Base-by-base conservation (phyloP, 768 basidiomycete species). In the Tulasnella sp. region DNA sequence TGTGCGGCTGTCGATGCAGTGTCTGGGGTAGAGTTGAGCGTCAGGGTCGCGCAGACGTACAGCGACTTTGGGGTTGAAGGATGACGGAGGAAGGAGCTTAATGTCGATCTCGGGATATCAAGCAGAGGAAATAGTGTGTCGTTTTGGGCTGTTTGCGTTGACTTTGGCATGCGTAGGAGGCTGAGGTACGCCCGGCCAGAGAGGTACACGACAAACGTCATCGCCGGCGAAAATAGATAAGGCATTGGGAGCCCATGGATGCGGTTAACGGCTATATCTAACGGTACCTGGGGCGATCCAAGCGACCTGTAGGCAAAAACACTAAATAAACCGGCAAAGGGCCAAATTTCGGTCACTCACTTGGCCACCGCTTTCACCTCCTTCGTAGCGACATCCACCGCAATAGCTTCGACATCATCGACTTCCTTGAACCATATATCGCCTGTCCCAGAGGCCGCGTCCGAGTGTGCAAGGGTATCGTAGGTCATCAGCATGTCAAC, bases 261-360 rank as follows among this genome's bases (percentile, higher is more conserved):
- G 1, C 83, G 80, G 49, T 77, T 67, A 25, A 90, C 73, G 66
- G 79, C 79, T 19, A 86, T 78, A 66, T 91, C 87, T 23, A 91
- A 73, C 27, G 87, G 80, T 0, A 76, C 74, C 17, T 63, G 69
- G 19, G 51, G 25, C 11, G 58, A 12, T 1, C 31, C 43, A 19
- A 64, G 60, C 58, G 63, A 54, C 12, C 50, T 35, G 27, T n/a
- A 14, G 32, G 15, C 15, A 46, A n/a, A 17, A 27, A 23, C n/a
- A 17, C 29, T 14, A 14, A 48, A 48, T 19, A 27, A 25, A 25
- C 41, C 21, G 45, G 60, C 39, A 14, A 51, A 23, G 52, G 56
- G 21, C 59, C 40, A 59, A 34, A 14, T 17, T 62, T 63, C 58
- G 39, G 8, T 17, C 21, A 71, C 79, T 49, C 65, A 84, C 83